Evolutionary conservation across 345 rosid genomes (phyloP).

Genomic region (Lagerstroemia speciosa): DNA sequence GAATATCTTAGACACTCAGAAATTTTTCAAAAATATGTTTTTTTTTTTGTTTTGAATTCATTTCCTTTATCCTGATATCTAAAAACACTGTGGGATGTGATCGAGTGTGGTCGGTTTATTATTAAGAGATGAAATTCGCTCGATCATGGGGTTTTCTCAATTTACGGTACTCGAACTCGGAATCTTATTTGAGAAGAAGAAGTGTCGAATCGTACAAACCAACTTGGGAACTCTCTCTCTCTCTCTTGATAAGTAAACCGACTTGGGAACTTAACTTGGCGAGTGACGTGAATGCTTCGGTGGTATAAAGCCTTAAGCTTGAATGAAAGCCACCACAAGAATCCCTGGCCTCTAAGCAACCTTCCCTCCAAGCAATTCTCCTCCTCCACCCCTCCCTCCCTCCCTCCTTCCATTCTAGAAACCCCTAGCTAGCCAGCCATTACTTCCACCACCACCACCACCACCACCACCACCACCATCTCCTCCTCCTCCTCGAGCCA

Average conservation of each 20-base stretch:
- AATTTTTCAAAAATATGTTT: too few species aligned
- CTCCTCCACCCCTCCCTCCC: constrained; percentile 15
- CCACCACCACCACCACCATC: too few species aligned
- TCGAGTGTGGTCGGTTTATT: too few species aligned
- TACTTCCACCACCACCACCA: too few species aligned
- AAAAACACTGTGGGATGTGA: not conserved
- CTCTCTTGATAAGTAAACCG: too few species aligned
- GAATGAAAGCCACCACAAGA: constrained; percentile 31
- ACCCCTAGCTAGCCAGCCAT: not conserved
- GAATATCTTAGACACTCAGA: too few species aligned
- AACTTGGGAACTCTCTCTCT: not conserved
- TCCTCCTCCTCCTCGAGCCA: not conserved
- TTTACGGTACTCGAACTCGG: too few species aligned
- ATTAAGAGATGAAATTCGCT: too few species aligned
- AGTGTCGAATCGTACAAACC: not conserved
- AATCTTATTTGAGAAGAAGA: too few species aligned
- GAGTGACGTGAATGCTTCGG: constrained; percentile 16
- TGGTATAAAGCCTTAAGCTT: not conserved
- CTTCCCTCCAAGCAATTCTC: constrained; percentile 78
- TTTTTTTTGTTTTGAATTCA: too few species aligned
- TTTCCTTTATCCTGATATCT: too few species aligned
- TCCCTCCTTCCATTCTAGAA: not conserved
- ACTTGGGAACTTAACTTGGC: not conserved
- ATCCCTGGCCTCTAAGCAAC: constrained; percentile 84
- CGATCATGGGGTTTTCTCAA: too few species aligned